These are phyloP conservation scores for Wallacemonas sp. DNA, from an alignment of 208 protist species.

Conservation along the genomic window DNA sequence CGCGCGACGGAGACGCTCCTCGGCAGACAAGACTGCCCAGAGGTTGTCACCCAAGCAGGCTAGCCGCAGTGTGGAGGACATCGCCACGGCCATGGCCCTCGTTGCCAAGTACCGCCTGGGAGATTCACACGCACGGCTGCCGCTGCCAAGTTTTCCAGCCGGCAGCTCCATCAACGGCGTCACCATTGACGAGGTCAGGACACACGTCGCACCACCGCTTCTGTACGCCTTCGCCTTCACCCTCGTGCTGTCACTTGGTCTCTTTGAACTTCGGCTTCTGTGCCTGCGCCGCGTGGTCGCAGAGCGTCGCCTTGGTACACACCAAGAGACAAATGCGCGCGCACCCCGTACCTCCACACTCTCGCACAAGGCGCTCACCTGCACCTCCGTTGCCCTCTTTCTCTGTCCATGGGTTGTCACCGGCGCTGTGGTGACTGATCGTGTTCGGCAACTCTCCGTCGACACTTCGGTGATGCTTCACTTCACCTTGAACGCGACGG, in stretches of 20 bases:
- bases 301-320: not conserved
- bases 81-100: constrained; percentile 39
- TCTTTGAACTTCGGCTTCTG: not conserved
- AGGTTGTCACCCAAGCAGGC: not conserved
- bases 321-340: not conserved
- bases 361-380: not conserved
- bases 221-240: not conserved
- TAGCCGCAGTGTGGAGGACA: constrained; percentile 15
- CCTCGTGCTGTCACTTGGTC: not conserved
- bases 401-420: constrained; percentile 2
- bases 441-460: not conserved
- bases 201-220: not conserved
- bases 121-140: not conserved
- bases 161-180: not conserved
- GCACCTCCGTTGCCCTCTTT: no score
- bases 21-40: no score
- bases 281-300: not conserved
- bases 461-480: not conserved
- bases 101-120: constrained; percentile 48
- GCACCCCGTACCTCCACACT: not conserved
- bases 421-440: not conserved
- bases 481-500: not conserved
- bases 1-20: no score
- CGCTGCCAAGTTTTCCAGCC: not conserved
- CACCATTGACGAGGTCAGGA: not conserved